phyloP scores from a whole-genome alignment of 2,329 filamentous ascomycete genomes.

The Akanthomyces dipterigenus region DNA sequence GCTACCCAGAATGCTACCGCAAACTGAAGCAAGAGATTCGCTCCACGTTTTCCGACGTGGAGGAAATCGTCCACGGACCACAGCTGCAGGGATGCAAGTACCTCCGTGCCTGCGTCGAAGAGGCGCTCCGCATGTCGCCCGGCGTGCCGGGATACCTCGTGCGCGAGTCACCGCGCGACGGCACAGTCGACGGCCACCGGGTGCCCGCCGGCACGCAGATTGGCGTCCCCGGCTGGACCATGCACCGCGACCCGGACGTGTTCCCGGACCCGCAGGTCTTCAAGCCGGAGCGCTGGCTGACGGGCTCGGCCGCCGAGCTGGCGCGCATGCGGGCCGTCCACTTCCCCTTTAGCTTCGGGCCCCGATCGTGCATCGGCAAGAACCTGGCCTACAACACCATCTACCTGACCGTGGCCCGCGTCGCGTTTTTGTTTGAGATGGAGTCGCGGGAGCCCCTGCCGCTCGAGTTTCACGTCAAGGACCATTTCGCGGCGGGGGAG shows the following conservation, averaged over 20 bases:
- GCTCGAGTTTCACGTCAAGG: conserved; percentile 11
- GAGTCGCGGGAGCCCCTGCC: neutral
- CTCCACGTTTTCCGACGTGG: conserved; percentile 21
- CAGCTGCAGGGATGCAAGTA: conserved; percentile 24
- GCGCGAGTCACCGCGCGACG: neutral
- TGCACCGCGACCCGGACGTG: neutral
- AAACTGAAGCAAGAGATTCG: conserved; percentile 30
- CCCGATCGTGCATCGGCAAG: neutral
- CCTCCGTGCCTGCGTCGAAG: conserved; percentile 30
- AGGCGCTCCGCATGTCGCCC: conserved; percentile 33
- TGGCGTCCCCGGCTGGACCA: neutral
- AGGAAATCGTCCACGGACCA: conserved; percentile 25
- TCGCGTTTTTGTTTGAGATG: neutral
- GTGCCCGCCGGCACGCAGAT: neutral
- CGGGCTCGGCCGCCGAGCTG: neutral
- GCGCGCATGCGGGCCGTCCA: neutral
- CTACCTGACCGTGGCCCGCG: neutral
- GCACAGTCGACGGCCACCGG: neutral
- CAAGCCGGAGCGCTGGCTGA: neutral
- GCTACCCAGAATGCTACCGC: neutral
- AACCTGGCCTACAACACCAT: neutral
- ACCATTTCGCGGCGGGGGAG: conserved; percentile 9
- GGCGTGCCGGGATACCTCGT: conserved; percentile 7
- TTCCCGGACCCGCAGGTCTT: neutral
- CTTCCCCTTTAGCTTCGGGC: neutral